Evolutionary conservation across 257 asterid genomes (phyloP).

Genomic region (Ajuga chamaepitys): DNA sequence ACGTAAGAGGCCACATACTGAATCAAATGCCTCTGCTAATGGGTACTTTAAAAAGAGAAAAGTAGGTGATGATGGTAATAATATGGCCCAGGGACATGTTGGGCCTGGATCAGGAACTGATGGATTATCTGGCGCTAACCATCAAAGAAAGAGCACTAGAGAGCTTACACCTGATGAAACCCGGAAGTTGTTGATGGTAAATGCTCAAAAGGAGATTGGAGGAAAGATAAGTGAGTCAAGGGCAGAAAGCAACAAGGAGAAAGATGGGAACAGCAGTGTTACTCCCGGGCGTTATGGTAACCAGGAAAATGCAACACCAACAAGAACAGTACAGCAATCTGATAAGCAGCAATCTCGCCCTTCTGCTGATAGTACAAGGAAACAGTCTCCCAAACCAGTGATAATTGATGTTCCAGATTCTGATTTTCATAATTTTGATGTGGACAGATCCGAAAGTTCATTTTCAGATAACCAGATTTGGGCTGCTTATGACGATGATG

Average conservation of each 20-base stretch:
- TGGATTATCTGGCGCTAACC: constrained; percentile 22
- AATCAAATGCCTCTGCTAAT: constrained; percentile 26
- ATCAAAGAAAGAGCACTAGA: constrained; percentile 28
- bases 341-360: constrained; percentile 9
- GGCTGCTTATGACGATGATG: constrained; percentile 66
- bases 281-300: constrained; percentile 5
- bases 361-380: constrained; percentile 18
- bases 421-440: constrained; percentile 59
- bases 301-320: constrained; percentile 15
- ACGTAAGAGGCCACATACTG: constrained; percentile 48
- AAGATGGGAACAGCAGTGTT: constrained; percentile 9
- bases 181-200: constrained; percentile 37
- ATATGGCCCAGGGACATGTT: constrained; percentile 19
- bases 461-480: constrained; percentile 63
- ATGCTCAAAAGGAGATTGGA: constrained; percentile 39
- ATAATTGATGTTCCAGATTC: constrained; percentile 64
- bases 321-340: constrained; percentile 11
- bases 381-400: constrained; percentile 10
- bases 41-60: constrained; percentile 33
- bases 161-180: constrained; percentile 35
- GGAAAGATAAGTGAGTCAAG: constrained; percentile 36
- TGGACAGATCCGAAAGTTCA: constrained; percentile 44
- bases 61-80: no score
- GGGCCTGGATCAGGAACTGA: constrained; percentile 19
- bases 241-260: constrained; percentile 23